Evolutionary conservation across 1,284 basidiomycete genomes (phyloP), one percentile per base, ranked within the genome.

Genomic region (Leccinum pseudoinsigne): DNA sequence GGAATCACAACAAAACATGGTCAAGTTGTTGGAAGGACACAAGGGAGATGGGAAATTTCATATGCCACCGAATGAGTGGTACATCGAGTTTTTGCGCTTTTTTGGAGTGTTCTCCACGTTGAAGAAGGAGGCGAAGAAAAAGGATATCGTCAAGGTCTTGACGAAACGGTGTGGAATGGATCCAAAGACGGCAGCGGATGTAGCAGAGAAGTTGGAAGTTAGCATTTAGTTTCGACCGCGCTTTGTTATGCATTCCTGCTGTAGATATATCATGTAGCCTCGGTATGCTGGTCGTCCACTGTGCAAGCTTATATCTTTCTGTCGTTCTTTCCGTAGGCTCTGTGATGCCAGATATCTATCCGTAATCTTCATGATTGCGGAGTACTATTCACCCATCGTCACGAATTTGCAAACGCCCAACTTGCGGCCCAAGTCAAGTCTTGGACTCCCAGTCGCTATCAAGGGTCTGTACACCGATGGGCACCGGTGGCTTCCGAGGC

Each of bases 1-100:
- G 4, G 68, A 72, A 56, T 76, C 73, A 7, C 65, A 51, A n/a
- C 10, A 3, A 1, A 69, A 71, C 18, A 64, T 74, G 14, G 8
- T 23, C 4, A 21, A 4, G 16, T 76, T 28, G 61, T 60, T 74
- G 63, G 53, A 56, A 14, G 64, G 65, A 26, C 5, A 26, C 26
- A 26, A 1, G 26, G 1, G 26, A 26, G 26, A 26, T 26, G 26
- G 26, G 1, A 1, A 26, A 26, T 26, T 26, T 26, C 1, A 1
- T 26, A 26, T 26, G 26, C 26, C 26, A 26, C 26, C 26, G 26
- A 26, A 26, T 26, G 26, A 26, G 26, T 26, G 26, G 26, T 26
- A 26, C 26, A 26, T 26, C 26, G 26, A 26, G 26, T 26, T 26
- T 26, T 26, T 26, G 26, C 26, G 26, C 26, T 26, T 26, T 26